Base-by-base conservation (phyloP, 371 early-diverging fungal species). In the Entomophthora muscae region DNA sequence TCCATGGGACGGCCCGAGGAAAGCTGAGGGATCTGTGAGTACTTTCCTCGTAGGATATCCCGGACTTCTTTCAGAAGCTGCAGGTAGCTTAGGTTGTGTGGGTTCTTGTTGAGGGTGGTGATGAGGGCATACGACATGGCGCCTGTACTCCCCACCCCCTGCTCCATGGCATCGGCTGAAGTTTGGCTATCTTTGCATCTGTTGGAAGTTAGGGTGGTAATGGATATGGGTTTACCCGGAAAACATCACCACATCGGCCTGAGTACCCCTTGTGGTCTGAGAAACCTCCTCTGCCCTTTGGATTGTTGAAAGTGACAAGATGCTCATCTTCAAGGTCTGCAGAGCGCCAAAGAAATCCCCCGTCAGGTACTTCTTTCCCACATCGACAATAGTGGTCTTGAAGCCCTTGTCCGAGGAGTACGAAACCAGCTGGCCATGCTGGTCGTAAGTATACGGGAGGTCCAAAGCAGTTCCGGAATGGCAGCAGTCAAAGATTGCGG, bases 391-490 rank as follows among this genome's bases (percentile, higher is more conserved):
- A 2, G 78, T 74, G 52, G 56, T 67, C 22, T 78, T 77, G 2
- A 78, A 79, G 65, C 75, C 75, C 42, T 74, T 67, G 67, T 83
- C 86, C 79, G 68, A 52, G 77, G 27, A 57, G 74, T 81, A 23
- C 66, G 60, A 26, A 77, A 81, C 82, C 51, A 83, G 59, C 54
- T 75, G 72, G 57, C 92, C 93, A 56, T 78, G 69, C 13, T 84
- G 83, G 57, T 82, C 79, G 72, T 94, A 93, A 52, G 83, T 76
- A 71, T 81, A 93, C 7, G 93, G 93, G 26, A 94, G 77, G 72
- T 94, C 95, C n/a, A 94, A 72, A 0, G 86, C 90, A 1, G 93
- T 83, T 28, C 91, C 95, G 29, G 86, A 86, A 73, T 90, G 90
- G 64, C 90, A 90, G 64, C 84, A 86, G 68, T 88, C 90, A 70